Base-by-base conservation (phyloP, 495 filamentous ascomycete species). In the Viridothelium virens region DNA sequence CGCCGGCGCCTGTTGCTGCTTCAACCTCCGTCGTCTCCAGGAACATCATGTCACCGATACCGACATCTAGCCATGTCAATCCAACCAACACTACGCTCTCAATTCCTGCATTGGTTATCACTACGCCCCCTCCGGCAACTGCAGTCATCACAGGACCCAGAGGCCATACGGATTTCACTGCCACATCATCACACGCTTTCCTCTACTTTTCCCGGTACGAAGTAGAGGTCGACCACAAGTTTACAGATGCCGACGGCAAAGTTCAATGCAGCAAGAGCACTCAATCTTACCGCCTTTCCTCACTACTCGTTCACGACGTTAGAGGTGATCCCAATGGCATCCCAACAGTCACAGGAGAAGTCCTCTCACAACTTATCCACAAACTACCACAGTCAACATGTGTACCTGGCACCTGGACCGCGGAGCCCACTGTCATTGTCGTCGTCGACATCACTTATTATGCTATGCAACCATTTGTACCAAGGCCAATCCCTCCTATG, bases 141-240 rank as follows among this genome's bases (percentile, higher is more conserved):
- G 48, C 68, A 0, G 65, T 66, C 11, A 63, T 71, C 9, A 67
- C 68, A 1, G 65, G 70, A 12, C 56, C 64, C 2, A 37, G n/a
- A 12, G 61, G 44, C 11, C 56, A 44, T 6, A 59, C 53, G 18
- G 53, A n/a, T n/a, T 39, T 64, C 12, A 56, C 39, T 11, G 66
- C 65, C 33, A 65, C 70, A 25, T 71, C 67, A 38, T 68, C 63
- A 36, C 62, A 61, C 11, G 71, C 75, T 3, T 71, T 77, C 53
- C 66, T 77, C 36, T 74, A 73, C 67, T 76, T 69, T 59, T 65
- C 50, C 62, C 31, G 14, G 7, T 72, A 72, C 47, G 66, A 70
- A 47, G 59, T 72, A n/a, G 50, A 68, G n/a, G 33, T 12, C 18
- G 61, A 68, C 46, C 47, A 65, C n/a, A 41, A 25, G 16, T 46